phyloP scores from a whole-genome alignment of 495 filamentous ascomycete species.

The Apiosordaria backusii region DNA sequence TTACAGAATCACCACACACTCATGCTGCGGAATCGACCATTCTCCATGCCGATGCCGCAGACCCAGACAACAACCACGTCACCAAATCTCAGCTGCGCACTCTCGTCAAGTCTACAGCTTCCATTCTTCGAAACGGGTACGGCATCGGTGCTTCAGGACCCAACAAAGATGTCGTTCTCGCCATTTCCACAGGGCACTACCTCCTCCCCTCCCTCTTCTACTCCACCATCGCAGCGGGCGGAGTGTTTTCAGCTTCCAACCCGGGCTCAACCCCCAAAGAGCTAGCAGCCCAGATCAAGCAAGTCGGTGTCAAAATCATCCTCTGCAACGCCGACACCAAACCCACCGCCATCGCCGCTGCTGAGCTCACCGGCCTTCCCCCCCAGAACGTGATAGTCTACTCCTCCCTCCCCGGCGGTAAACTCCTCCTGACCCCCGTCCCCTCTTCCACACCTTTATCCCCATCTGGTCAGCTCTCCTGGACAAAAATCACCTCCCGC shows the following conservation, averaged over 20 bases:
- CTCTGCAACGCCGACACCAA: slow-evolving; percentile 50
- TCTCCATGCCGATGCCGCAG: slow-evolving; percentile 42
- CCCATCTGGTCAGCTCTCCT: slow-evolving; percentile 34
- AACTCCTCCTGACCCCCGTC: slow-evolving; percentile 12
- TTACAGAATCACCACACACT: slow-evolving; percentile 9
- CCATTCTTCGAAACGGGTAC: slow-evolving; percentile 45
- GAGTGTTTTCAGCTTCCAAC: slow-evolving; percentile 47
- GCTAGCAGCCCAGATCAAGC: slow-evolving; percentile 40
- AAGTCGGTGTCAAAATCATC: slow-evolving; percentile 51
- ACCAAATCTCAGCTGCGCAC: slow-evolving; percentile 47
- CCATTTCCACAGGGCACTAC: slow-evolving; percentile 48
- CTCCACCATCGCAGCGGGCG: slow-evolving; percentile 48
- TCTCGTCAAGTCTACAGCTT: slow-evolving; percentile 43
- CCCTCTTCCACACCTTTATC: slow-evolving; percentile 14
- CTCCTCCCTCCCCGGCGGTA: slow-evolving; percentile 16
- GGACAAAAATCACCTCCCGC: slow-evolving; percentile 45
- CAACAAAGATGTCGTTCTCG: slow-evolving; percentile 49
- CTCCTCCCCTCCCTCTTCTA: slow-evolving; percentile 47
- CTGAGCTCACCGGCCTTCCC: slow-evolving; percentile 53
- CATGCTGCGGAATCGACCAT: slow-evolving; percentile 19
- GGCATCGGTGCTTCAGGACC: slow-evolving; percentile 46
- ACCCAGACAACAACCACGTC: slow-evolving; percentile 40
- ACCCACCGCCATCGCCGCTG: slow-evolving; percentile 56
- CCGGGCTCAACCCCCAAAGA: slow-evolving; percentile 42
- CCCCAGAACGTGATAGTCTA: slow-evolving; percentile 36